These are phyloP conservation scores for Gaeumannomyces tritici DNA, from an alignment of 2,329 filamentous ascomycete species.

Conservation along the genomic window DNA sequence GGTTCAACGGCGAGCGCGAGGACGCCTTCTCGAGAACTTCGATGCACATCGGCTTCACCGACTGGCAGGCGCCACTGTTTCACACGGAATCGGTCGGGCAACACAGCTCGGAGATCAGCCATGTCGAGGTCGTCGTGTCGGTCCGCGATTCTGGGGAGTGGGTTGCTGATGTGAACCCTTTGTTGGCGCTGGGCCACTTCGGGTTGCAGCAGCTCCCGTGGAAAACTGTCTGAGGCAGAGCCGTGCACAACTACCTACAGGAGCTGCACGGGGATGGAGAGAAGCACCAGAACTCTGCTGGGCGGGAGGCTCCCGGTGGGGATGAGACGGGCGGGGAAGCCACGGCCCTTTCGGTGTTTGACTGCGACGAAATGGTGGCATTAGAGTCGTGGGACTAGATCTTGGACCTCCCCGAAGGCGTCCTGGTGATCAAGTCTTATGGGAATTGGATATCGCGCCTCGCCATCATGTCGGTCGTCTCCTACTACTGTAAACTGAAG, in stretches of 20 bases:
- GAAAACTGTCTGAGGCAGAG: too few species aligned
- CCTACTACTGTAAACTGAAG: not conserved
- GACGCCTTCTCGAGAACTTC: not conserved
- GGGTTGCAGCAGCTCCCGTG: too few species aligned
- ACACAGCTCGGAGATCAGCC: not conserved
- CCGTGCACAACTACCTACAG: too few species aligned
- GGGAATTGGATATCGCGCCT: not conserved
- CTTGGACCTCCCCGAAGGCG: not conserved
- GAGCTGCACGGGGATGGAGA: too few species aligned
- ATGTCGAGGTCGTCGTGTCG: not conserved
- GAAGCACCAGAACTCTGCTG: not conserved
- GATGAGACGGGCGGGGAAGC: not conserved
- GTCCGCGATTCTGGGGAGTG: not conserved
- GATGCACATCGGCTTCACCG: not conserved
- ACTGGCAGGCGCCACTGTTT: not conserved
- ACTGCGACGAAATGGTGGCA: not conserved
- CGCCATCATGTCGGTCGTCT: not conserved
- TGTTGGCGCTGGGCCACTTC: not conserved
- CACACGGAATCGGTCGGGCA: not conserved
- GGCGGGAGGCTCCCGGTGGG: not conserved
- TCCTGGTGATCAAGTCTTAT: not conserved
- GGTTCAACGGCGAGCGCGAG: not conserved
- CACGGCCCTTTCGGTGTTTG: too few species aligned
- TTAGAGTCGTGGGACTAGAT: not conserved
- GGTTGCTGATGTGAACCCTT: not conserved